Evolutionary conservation across 805 yeast genomes (phyloP), one percentile per base, ranked within the genome.

Genomic region (Spathaspora hagerdaliae): DNA sequence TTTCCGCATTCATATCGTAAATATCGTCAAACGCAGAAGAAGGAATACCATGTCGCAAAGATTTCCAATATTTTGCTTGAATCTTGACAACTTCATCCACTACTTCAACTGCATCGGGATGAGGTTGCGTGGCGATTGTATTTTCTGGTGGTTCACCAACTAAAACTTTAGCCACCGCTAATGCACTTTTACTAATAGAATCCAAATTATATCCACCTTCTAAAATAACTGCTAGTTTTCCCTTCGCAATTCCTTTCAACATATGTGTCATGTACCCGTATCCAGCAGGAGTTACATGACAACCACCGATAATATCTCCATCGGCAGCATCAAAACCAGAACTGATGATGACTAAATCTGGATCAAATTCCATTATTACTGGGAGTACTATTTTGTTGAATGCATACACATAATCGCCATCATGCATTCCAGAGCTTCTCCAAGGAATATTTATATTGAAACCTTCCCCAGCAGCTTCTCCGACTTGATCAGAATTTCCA

Each of bases 251-350:
- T 35, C 88, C 81, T 65, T 91, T 91, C 52, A 94, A 72, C 82
- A 83, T 76, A 59, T 90, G 96, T 4, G 97, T 87, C 97, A 94
- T 90, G 51, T 90, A 91, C 7, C 96, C 97, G 62, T 94, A 94
- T 11, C 97, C 96, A 34, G 90, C 85, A 1, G 99, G 99, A 0
- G 96, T 78, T 1, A 94, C 96, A 61, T 88, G 95, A 63, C 97
- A 94, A 39, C 92, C 96, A 9, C 99, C 99, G 51, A 94, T 87
- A 47, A 89, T 84, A 65, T 94, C 99, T 48, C 98, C 98, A 57
- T 88, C 96, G 1, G 99, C 99, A 15, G 99, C 99, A 68, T 94
- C 99, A 57, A 94, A 94, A 0, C 99, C 99, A 0, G 98, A 83
- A 14, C 96, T 87, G 31, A 94, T 83, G 32, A 94, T 88, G 5